Evolutionary conservation across 2,329 filamentous ascomycete genomes (phyloP).

Genomic region (Ceratocystis cacaofunesta): DNA sequence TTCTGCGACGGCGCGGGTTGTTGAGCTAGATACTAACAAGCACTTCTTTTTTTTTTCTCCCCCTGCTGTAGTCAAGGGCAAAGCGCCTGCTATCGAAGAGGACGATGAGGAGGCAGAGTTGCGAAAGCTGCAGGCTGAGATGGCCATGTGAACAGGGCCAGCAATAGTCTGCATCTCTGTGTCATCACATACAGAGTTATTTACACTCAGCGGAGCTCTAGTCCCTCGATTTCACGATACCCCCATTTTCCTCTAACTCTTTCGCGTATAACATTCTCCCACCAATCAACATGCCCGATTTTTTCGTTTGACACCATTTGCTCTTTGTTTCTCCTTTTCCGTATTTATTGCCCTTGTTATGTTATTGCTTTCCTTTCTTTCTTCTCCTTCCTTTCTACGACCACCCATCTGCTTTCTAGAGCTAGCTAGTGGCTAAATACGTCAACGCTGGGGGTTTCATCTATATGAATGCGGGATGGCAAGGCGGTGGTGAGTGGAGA

Average conservation of each 20-base stretch:
- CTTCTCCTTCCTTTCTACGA: background rate
- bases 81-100: slow-evolving; percentile 43
- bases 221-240: slow-evolving; percentile 3
- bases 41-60: background rate
- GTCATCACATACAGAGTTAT: background rate
- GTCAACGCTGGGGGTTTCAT: background rate
- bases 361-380: background rate
- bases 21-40: background rate
- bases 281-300: background rate
- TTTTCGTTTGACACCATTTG: background rate
- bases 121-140: slow-evolving; percentile 84
- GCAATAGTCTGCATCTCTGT: background rate
- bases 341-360: background rate
- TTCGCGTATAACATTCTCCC: background rate
- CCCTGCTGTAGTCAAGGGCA: slow-evolving; percentile 33
- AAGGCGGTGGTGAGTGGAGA: background rate
- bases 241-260: background rate
- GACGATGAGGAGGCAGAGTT: slow-evolving; percentile 95
- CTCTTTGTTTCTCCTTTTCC: background rate
- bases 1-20: too few relatives aligned
- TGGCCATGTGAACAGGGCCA: slow-evolving; percentile 62
- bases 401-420: background rate
- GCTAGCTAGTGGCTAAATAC: background rate
- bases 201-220: background rate
- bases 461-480: background rate